Conservation (phyloP, 2,329 filamentous ascomycete genomes). For the Pseudogymnoascus sp. region DNA sequence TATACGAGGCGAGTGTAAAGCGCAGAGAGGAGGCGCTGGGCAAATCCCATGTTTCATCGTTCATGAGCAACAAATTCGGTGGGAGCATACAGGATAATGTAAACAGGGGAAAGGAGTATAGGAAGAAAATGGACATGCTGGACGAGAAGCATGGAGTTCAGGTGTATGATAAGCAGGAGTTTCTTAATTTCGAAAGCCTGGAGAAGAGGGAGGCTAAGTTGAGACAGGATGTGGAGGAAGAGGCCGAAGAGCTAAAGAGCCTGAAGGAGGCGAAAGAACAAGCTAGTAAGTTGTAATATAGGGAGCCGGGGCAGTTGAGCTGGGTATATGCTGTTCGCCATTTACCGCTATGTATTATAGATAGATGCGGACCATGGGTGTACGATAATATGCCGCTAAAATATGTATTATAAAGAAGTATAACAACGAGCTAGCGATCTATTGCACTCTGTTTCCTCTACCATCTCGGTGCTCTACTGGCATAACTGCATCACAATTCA, state of each 20-base stretch:
- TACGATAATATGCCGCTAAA: not conserved
- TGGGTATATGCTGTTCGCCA: not conserved
- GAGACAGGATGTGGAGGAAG: constrained; percentile 9
- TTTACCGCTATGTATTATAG: constrained; percentile 3
- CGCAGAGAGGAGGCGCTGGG: constrained; percentile 45
- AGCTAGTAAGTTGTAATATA: not conserved
- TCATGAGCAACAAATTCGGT: constrained; percentile 21
- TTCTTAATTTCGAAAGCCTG: constrained; percentile 5
- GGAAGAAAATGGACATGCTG: constrained; percentile 45
- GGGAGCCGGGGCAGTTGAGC: not conserved
- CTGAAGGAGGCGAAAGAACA: constrained; percentile 11
- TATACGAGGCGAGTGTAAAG: constrained; percentile 50
- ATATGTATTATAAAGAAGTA: constrained; percentile 1
- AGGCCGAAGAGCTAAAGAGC: constrained; percentile 13
- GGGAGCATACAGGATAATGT: constrained; percentile 39
- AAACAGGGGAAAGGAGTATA: constrained; percentile 49
- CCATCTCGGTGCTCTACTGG: not conserved
- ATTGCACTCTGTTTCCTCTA: not conserved
- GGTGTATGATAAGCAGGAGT: constrained; percentile 36
- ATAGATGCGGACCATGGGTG: constrained; percentile 1
- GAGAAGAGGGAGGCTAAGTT: not conserved
- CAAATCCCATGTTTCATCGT: constrained; percentile 23
- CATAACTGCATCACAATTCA: not conserved
- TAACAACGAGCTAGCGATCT: not conserved
- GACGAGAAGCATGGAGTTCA: constrained; percentile 42